Evolutionary conservation across 495 filamentous ascomycete genomes (phyloP).

Genomic region (Glonium stellatum): DNA sequence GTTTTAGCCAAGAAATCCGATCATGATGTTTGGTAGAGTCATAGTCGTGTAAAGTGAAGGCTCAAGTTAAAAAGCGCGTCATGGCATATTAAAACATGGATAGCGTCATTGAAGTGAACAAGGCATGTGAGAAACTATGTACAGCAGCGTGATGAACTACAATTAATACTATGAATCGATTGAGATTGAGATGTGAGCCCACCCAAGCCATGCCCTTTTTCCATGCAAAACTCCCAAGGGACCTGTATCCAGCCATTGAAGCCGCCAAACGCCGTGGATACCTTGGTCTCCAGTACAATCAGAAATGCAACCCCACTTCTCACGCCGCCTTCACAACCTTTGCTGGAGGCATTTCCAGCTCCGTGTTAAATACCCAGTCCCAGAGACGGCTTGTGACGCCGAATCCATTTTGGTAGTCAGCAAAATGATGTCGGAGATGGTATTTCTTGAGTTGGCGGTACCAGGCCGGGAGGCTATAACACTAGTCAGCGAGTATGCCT

Average conservation of each 20-base stretch:
- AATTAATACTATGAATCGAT: background rate
- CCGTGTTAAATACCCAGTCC: constrained; percentile 87
- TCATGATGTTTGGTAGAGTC: too few relatives aligned
- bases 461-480: constrained; percentile 64
- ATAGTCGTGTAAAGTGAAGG: too few relatives aligned
- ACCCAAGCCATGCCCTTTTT: background rate
- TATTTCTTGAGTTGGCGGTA: constrained; percentile 91
- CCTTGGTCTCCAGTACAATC: background rate
- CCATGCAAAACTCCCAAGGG: background rate
- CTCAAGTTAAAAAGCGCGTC: too few relatives aligned
- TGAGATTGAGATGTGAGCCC: background rate
- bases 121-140: background rate
- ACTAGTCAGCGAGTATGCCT: constrained; percentile 14
- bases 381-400: constrained; percentile 98
- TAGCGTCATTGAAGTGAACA: background rate
- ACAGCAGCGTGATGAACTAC: background rate
- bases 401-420: constrained; percentile 95
- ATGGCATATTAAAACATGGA: background rate
- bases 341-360: constrained; percentile 48
- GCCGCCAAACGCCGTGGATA: background rate
- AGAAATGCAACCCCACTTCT: background rate
- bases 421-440: constrained; percentile 93
- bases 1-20: too few relatives aligned
- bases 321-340: constrained; percentile 37
- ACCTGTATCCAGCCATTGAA: background rate